Percentiles rank a stretch among this genome's conserved stretches.
Conservation (phyloP, 495 filamentous ascomycete genomes). For the Xylona heveae region DNA sequence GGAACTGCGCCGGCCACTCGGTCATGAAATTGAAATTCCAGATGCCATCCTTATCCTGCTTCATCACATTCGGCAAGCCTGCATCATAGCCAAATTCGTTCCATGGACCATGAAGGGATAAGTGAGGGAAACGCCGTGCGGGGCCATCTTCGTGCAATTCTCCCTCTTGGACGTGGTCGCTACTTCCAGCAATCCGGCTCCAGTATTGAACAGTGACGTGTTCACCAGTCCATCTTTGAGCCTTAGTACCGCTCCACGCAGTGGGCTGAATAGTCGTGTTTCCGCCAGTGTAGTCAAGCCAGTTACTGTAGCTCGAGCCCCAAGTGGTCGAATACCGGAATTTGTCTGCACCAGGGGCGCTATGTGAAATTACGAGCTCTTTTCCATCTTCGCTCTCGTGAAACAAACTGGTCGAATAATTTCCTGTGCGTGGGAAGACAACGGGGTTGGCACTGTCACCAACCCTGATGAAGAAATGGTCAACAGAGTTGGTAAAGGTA, state of each 20-base stretch:
- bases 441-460: constrained; percentile 24
- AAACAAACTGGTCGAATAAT: too few relatives aligned
- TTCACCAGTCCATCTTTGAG: constrained; percentile 13
- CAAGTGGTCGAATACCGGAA: constrained; percentile 45
- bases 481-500: constrained; percentile 20
- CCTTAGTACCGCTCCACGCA: constrained; percentile 12
- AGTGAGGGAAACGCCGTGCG: constrained; percentile 15
- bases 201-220: constrained; percentile 16
- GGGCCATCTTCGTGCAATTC: constrained; percentile 13
- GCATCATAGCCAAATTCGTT: constrained; percentile 18
- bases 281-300: constrained; percentile 10
- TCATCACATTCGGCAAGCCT: constrained; percentile 19
- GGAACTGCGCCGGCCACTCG: constrained; percentile 26
- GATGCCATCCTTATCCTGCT: constrained; percentile 20
- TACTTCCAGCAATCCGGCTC: constrained; percentile 15
- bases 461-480: constrained; percentile 24
- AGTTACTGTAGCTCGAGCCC: constrained; percentile 23
- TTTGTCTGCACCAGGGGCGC: constrained; percentile 38
- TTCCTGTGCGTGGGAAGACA: too few relatives aligned
- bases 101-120: constrained; percentile 15
- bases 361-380: constrained; percentile 30
- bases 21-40: constrained; percentile 29
- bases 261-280: constrained; percentile 9
- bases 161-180: constrained; percentile 15
- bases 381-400: too few relatives aligned